Percentiles rank a stretch among this genome's conserved stretches.
Evolutionary conservation across 179 eudicot species (phyloP).

Genomic region (Monotropa hypopitys): DNA sequence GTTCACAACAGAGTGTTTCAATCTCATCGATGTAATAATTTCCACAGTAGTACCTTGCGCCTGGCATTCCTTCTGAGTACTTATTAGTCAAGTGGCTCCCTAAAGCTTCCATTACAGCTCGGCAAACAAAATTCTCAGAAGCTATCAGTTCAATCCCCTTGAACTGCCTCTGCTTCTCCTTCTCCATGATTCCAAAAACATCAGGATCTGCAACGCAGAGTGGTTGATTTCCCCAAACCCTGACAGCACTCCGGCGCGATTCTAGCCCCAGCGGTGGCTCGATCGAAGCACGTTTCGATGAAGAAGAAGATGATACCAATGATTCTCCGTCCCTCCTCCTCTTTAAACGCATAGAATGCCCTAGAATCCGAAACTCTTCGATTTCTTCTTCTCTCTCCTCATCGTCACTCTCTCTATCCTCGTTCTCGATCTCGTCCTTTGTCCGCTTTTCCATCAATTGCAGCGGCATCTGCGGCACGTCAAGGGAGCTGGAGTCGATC

Average conservation of each 20-base stretch:
- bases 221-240: constrained; percentile 61
- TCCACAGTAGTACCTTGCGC: constrained; percentile 69
- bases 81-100: constrained; percentile 75
- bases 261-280: constrained; percentile 19
- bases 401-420: constrained; percentile 6
- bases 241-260: constrained; percentile 39
- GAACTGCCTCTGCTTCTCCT: constrained; percentile 60
- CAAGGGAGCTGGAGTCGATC: constrained; percentile 31
- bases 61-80: constrained; percentile 77
- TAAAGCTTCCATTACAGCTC: constrained; percentile 75
- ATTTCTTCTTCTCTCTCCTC: constrained; percentile 24
- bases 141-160: constrained; percentile 79
- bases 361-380: constrained; percentile 30
- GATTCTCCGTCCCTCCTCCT: constrained; percentile 50
- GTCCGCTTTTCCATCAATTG: constrained; percentile 6
- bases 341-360: constrained; percentile 44
- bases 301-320: constrained; percentile 18
- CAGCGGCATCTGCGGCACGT: not conserved
- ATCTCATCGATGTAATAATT: constrained; percentile 72
- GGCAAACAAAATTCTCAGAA: constrained; percentile 76
- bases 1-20: constrained; percentile 48
- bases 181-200: constrained; percentile 53
- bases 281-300: constrained; percentile 6
- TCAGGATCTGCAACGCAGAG: constrained; percentile 54
- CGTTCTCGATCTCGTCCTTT: not conserved